These are phyloP conservation scores for Pseudogymnoascus verrucosus DNA, from an alignment of 2,329 filamentous ascomycete genomes.

Conservation along the genomic window DNA sequence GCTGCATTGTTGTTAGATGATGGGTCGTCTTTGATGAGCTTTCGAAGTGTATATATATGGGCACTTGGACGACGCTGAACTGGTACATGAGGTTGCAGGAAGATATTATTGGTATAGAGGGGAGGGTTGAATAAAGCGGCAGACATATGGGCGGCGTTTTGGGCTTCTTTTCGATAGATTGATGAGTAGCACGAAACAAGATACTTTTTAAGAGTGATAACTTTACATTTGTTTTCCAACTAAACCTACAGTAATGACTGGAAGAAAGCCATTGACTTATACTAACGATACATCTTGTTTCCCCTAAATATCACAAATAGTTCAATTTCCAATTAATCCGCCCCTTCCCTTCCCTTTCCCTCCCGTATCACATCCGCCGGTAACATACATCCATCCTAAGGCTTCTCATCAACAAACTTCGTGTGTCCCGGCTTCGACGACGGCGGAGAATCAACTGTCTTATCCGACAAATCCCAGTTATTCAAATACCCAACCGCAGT, in stretches of 20 bases:
- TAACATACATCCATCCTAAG: constrained; percentile 15
- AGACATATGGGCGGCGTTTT: background rate
- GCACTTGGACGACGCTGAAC: background rate
- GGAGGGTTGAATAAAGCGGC: background rate
- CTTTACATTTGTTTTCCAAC: background rate
- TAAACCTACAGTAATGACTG: background rate
- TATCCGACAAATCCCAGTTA: constrained; percentile 49
- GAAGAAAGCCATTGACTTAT: background rate
- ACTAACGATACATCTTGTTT: background rate
- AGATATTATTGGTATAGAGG: background rate
- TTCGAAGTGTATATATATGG: background rate
- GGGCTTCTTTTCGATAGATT: background rate
- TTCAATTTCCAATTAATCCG: constrained; percentile 10
- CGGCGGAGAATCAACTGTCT: constrained; percentile 23
- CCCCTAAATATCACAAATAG: background rate
- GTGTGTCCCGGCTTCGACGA: constrained; percentile 20
- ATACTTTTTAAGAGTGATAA: background rate
- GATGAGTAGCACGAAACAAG: background rate
- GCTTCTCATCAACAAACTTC: constrained; percentile 28
- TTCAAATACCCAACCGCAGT: constrained; percentile 62
- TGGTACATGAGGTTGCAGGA: background rate
- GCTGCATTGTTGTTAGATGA: constrained; percentile 5
- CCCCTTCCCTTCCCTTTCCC: constrained; percentile 16
- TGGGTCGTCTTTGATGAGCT: background rate
- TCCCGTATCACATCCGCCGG: constrained; percentile 17